Evolutionary conservation across 805 yeast genomes (phyloP), one percentile per base, ranked within the genome.

Genomic region (Pichia exigua): DNA sequence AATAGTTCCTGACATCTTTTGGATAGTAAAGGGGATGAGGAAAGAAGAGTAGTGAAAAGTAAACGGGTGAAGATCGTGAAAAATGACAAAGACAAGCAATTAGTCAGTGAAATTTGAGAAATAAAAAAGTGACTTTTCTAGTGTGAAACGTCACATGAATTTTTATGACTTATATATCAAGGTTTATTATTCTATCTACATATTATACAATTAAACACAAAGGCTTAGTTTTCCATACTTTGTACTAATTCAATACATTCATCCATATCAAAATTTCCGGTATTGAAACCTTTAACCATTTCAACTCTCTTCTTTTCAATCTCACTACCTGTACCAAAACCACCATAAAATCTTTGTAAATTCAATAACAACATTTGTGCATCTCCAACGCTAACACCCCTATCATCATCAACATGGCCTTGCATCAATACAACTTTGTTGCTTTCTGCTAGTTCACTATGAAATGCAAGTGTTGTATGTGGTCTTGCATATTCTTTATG

Each of bases 401-500:
- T 74, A 49, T 88, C 91, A 47, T 73, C 70, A 63, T 90, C 96
- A 4, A 90, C 81, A 38, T 75, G 76, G 1, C 97, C 96, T 58
- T 90, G 90, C 95, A 91, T 87, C 57, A 94, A 71, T 0, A 87
- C 87, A 1, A 87, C 52, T 0, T 74, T 81, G 55, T 87, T 83
- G 17, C 75, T 74, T 0, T 73, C 67, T 6, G 70, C 71, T 47
- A 92, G 69, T 51, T 94, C 97, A 44, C 83, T 80, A 70, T 92
- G 97, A 73, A 92, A 86, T 67, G 82, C 80, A 56, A 94, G 73
- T 0, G 96, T 87, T 0, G 97, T 89, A 67, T 94, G 98, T 1
- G 99, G 98, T 64, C 88, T 84, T 11, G 99, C 96, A 67, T 75
- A 94, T 64, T 92, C 97, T 51, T 79, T 81, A 63, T 92, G 97